A percentile compares a stretch with the other conserved stretches of the same genome.
Conservation (phyloP, 495 filamentous ascomycete species). For the Pseudevernia furfuracea region DNA sequence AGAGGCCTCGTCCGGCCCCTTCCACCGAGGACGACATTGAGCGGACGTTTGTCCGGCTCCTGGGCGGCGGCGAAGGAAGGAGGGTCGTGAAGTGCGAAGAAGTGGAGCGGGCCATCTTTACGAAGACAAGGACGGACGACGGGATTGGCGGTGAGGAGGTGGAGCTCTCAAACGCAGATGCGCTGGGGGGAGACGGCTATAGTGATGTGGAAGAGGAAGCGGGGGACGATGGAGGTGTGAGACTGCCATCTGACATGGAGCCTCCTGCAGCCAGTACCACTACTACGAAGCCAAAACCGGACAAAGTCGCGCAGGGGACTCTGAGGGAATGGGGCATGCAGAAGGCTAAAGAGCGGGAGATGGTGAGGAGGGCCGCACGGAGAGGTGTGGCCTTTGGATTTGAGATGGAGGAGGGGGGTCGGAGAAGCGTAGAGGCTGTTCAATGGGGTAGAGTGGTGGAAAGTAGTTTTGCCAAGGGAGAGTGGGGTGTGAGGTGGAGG, state of each 20-base stretch:
- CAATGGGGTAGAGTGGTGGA: constrained; percentile 39
- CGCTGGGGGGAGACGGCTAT: constrained; percentile 15
- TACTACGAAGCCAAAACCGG: constrained; percentile 16
- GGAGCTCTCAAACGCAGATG: constrained; percentile 28
- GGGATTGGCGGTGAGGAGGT: constrained; percentile 20
- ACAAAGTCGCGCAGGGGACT: not conserved
- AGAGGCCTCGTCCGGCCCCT: constrained; percentile 16
- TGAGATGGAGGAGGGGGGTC: constrained; percentile 4
- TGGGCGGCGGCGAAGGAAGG: not conserved
- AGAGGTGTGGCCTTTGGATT: constrained; percentile 43
- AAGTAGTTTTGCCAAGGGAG: constrained; percentile 40
- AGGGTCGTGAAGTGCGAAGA: constrained; percentile 16
- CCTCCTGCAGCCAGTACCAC: not conserved
- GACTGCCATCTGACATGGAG: not conserved
- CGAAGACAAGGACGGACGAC: constrained; percentile 20
- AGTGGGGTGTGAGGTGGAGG: constrained; percentile 42
- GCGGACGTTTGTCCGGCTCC: constrained; percentile 13
- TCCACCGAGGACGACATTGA: constrained; percentile 22
- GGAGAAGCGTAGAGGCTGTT: constrained; percentile 22
- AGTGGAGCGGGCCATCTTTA: constrained; percentile 21
- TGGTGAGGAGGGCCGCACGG: constrained; percentile 38
- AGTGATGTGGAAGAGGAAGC: constrained; percentile 31
- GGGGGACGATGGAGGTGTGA: constrained; percentile 14
- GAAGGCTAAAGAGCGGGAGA: constrained; percentile 32
- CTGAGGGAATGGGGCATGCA: constrained; percentile 9